Conservation (phyloP, 192 early-diverging fungal species). For the Backusella mclennaniae region DNA sequence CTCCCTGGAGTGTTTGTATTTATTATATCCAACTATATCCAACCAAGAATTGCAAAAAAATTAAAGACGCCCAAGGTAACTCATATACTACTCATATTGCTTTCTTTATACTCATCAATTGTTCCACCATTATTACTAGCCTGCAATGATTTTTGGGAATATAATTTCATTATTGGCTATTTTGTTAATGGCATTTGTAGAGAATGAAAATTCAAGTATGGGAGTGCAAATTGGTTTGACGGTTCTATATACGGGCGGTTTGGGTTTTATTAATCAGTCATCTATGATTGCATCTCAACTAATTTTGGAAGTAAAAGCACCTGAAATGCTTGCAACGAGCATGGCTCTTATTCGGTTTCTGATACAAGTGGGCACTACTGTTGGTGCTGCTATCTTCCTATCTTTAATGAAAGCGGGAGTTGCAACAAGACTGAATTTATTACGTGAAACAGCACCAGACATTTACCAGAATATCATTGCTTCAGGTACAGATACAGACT, state of each 20-base stretch:
- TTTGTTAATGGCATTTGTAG: not conserved
- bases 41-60: not conserved
- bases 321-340: not conserved
- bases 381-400: not conserved
- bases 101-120: not conserved
- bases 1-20: not conserved
- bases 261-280: not conserved
- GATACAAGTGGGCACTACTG: not conserved
- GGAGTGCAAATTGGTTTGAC: not conserved
- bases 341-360: not conserved
- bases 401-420: not conserved
- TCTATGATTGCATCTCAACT: not conserved
- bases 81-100: not conserved
- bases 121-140: not conserved
- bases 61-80: not conserved
- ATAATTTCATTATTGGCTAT: not conserved
- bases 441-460: not conserved
- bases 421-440: not conserved
- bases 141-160: not conserved
- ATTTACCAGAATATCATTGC: not conserved
- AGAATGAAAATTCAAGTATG: not conserved
- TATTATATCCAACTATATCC: not conserved
- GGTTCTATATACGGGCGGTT: not conserved
- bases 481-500: not conserved
- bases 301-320: not conserved